Percentiles rank a stretch among this genome's conserved stretches.
Evolutionary conservation across 176 grass and related monocot genomes (phyloP).

Genomic region (Lolium multiflorum): DNA sequence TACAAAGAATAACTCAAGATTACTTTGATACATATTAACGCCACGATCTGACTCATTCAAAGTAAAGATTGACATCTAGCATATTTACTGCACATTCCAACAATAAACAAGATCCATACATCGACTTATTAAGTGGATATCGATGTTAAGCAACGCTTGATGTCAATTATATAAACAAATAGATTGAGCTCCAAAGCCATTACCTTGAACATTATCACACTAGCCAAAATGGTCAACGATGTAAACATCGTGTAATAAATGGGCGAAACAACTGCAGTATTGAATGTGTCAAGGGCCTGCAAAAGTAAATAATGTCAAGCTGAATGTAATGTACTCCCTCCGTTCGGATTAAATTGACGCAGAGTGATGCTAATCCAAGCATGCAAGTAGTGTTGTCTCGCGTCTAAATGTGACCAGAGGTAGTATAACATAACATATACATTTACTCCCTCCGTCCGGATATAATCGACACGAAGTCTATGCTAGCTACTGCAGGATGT

Average conservation of each 20-base stretch:
- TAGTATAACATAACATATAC: background rate
- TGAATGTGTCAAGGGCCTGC: conserved; percentile 87
- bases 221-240: conserved; percentile 83
- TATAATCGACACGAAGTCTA: too few relatives aligned
- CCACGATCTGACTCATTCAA: conserved; percentile 26
- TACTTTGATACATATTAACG: background rate
- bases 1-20: conserved; percentile 21
- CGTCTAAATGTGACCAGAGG: too few relatives aligned
- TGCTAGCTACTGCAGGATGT: too few relatives aligned
- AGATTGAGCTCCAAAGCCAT: conserved; percentile 21
- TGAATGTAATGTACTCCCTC: background rate
- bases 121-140: background rate
- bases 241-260: conserved; percentile 93
- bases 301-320: conserved; percentile 32
- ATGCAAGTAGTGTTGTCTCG: too few relatives aligned
- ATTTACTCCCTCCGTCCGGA: too few relatives aligned
- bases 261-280: conserved; percentile 79
- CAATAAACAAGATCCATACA: background rate
- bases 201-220: conserved; percentile 93
- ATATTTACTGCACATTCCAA: conserved; percentile 19
- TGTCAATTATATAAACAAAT: conserved; percentile 33
- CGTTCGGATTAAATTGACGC: too few relatives aligned
- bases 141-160: conserved; percentile 15
- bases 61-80: background rate
- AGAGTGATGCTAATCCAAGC: too few relatives aligned